phyloP scores from a whole-genome alignment of 208 protist genomes.

The Trypanosoma boissoni region DNA sequence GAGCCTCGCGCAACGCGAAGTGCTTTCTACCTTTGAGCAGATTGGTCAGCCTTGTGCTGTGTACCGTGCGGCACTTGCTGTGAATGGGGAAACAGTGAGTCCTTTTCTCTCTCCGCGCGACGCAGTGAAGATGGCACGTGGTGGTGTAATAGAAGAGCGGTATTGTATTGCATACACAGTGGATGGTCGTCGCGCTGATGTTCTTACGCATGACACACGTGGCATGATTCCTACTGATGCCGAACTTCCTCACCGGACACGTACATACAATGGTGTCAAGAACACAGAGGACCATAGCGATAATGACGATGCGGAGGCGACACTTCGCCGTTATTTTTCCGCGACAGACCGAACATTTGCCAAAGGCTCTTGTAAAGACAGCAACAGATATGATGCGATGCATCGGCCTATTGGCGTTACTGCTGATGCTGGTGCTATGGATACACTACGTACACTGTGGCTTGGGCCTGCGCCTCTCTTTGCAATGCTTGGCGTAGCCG shows the following conservation, averaged over 20 bases:
- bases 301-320: slow-evolving; percentile 9
- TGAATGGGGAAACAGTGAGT: slow-evolving; percentile 47
- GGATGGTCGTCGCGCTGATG: slow-evolving; percentile 44
- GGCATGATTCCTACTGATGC: slow-evolving; percentile 33
- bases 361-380: not conserved
- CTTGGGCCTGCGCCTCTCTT: slow-evolving; percentile 37
- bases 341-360: slow-evolving; percentile 28
- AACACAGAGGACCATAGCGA: not conserved
- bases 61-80: slow-evolving; percentile 36
- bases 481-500: slow-evolving; percentile 32
- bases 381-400: not conserved
- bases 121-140: slow-evolving; percentile 27
- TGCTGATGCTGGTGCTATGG: slow-evolving; percentile 10
- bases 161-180: slow-evolving; percentile 53
- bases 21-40: slow-evolving; percentile 50
- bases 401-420: not conserved
- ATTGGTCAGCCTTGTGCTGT: slow-evolving; percentile 31
- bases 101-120: too few relatives aligned
- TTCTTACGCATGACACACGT: slow-evolving; percentile 46
- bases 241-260: not conserved
- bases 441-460: slow-evolving; percentile 23
- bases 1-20: slow-evolving; percentile 29
- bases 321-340: slow-evolving; percentile 32
- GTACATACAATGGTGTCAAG: not conserved
- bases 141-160: slow-evolving; percentile 35